These are phyloP conservation scores for Penicillium maclennaniae DNA, from an alignment of 495 filamentous ascomycete genomes.

Conservation along the genomic window DNA sequence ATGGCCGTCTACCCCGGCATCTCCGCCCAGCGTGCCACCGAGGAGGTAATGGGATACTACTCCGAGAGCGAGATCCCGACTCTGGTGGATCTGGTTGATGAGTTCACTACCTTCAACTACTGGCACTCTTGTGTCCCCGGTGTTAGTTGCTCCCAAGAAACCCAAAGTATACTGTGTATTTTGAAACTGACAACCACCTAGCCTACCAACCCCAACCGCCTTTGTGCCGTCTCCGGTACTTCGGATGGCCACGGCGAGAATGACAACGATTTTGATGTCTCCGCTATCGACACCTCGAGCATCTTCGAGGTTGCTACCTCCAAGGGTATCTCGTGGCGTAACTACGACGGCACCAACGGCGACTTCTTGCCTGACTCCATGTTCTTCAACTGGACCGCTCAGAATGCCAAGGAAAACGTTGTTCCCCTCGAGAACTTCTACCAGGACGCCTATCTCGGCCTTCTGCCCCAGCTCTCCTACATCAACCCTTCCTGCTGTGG, in stretches of 20 bases:
- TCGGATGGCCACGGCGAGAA: constrained; percentile 47
- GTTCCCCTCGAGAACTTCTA: constrained; percentile 39
- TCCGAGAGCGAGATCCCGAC: constrained; percentile 47
- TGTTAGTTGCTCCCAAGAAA: constrained; percentile 16
- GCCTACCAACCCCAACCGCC: constrained; percentile 51
- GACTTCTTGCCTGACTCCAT: constrained; percentile 33
- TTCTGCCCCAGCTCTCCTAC: constrained; percentile 47
- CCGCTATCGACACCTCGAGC: constrained; percentile 32
- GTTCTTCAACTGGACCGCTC: constrained; percentile 46
- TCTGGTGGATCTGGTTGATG: constrained; percentile 42
- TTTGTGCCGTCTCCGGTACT: constrained; percentile 42
- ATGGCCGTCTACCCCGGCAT: constrained; percentile 26
- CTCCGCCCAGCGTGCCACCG: constrained; percentile 32
- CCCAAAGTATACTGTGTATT: background rate
- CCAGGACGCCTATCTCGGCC: constrained; percentile 39
- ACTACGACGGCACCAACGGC: constrained; percentile 45
- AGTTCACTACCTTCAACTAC: constrained; percentile 51
- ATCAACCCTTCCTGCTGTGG: constrained; percentile 54
- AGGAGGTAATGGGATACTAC: constrained; percentile 51
- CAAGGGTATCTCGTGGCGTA: constrained; percentile 44
- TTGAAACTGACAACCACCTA: constrained; percentile 16
- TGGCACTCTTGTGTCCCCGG: constrained; percentile 52
- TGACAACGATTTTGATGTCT: constrained; percentile 37
- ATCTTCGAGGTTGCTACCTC: constrained; percentile 48
- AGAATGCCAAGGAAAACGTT: constrained; percentile 31